A percentile compares a stretch with the other conserved stretches of the same genome.
These are phyloP conservation scores for Macrophomina tecta DNA, from an alignment of 2,329 filamentous ascomycete genomes.

Conservation along the genomic window DNA sequence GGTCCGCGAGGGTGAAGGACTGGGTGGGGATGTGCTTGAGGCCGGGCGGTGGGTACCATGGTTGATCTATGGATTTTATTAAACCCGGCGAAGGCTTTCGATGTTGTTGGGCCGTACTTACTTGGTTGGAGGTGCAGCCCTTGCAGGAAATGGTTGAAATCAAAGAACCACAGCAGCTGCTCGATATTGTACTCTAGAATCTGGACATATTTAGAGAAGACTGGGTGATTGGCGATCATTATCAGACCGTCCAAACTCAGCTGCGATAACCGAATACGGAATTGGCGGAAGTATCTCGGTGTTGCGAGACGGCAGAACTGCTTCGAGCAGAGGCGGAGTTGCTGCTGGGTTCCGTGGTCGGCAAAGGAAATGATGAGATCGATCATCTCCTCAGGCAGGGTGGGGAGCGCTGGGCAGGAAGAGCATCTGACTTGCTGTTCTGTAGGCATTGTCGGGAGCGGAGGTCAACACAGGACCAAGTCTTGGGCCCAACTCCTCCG, in stretches of 20 bases:
- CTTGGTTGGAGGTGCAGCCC: neutral
- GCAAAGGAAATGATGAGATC: slow-evolving; percentile 13
- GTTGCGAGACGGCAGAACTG: slow-evolving; percentile 9
- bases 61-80: neutral
- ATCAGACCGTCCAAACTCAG: slow-evolving; percentile 3
- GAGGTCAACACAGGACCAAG: no score
- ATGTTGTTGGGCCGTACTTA: neutral
- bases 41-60: slow-evolving; percentile 3
- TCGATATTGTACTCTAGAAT: slow-evolving; percentile 11
- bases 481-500: no score
- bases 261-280: slow-evolving; percentile 3
- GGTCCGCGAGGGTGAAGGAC: neutral
- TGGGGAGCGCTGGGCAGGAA: neutral
- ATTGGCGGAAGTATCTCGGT: neutral
- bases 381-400: slow-evolving; percentile 13
- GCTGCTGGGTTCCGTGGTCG: slow-evolving; percentile 5
- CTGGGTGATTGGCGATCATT: neutral
- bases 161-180: slow-evolving; percentile 17
- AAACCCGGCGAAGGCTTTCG: neutral
- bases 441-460: no score
- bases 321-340: neutral
- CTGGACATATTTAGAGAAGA: slow-evolving; percentile 4
- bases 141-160: slow-evolving; percentile 3
- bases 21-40: slow-evolving; percentile 7
- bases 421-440: no score